These are phyloP conservation scores for Termitomyces sp. DNA, from an alignment of 768 basidiomycete species.

Conservation along the genomic window DNA sequence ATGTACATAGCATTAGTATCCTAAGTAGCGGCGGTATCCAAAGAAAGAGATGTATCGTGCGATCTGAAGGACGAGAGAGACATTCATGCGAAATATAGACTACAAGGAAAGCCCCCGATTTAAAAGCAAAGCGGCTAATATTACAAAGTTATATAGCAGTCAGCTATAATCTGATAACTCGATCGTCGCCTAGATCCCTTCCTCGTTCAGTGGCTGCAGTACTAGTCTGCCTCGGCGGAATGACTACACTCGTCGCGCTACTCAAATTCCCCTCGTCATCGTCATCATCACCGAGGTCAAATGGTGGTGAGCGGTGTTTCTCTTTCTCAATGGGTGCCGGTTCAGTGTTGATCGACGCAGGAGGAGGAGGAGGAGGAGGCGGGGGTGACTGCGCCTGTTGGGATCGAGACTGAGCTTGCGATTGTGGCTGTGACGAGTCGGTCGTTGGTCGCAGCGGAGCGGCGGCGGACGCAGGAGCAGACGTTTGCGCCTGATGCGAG, in stretches of 20 bases:
- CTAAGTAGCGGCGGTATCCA: no score
- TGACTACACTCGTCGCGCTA: neutral
- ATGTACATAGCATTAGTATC: no score
- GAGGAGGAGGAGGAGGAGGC: conserved; percentile 4
- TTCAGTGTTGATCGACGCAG: neutral
- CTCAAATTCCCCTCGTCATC: conserved; percentile 11
- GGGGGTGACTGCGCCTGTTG: conserved; percentile 10
- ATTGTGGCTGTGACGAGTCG: neutral
- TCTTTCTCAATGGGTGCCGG: conserved; percentile 4
- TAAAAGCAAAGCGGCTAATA: no score
- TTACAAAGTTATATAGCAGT: neutral
- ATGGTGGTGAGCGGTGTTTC: conserved; percentile 7
- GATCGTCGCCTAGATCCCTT: neutral
- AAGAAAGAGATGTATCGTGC: no score
- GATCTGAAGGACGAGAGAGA: neutral
- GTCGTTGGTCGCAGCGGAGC: neutral
- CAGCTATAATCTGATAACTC: neutral
- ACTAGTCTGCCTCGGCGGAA: neutral
- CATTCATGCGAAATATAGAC: no score
- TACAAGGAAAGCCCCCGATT: neutral
- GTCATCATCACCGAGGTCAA: conserved; percentile 25
- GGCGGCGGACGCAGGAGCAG: neutral
- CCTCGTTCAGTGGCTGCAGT: neutral
- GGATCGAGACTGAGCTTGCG: neutral
- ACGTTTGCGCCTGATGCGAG: conserved; percentile 34